Percentiles rank a stretch among this genome's conserved stretches.
These are phyloP conservation scores for Sporothrix euskadiensis DNA, from an alignment of 2,329 filamentous ascomycete genomes.

Conservation along the genomic window DNA sequence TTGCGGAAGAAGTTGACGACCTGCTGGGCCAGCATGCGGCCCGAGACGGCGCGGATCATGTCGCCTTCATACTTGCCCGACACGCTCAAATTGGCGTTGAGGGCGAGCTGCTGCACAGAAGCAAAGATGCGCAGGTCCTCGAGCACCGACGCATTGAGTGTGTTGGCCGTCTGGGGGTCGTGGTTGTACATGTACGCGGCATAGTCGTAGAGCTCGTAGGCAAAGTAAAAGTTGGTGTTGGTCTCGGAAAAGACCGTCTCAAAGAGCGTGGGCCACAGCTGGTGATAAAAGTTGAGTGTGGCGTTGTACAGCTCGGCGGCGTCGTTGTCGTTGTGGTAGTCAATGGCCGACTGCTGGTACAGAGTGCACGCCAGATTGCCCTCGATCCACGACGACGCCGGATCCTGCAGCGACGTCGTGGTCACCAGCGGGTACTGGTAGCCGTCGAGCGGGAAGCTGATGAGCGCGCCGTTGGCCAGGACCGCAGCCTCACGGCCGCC, in stretches of 20 bases:
- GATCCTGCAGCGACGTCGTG: conserved; percentile 39
- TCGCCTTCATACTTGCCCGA: conserved; percentile 46
- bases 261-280: conserved; percentile 45
- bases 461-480: conserved; percentile 48
- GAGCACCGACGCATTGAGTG: conserved; percentile 49
- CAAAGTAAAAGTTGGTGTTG: conserved; percentile 49
- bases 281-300: conserved; percentile 45
- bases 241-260: conserved; percentile 41
- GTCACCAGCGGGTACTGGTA: conserved; percentile 76
- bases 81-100: conserved; percentile 59
- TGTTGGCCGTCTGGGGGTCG: conserved; percentile 46
- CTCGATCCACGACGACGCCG: conserved; percentile 48
- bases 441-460: conserved; percentile 69
- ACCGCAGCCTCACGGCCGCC: conserved; percentile 37
- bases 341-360: conserved; percentile 41
- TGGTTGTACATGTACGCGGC: conserved; percentile 57
- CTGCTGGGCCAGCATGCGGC: conserved; percentile 52
- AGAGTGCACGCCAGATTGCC: conserved; percentile 44
- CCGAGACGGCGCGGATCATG: conserved; percentile 52
- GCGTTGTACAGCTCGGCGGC: conserved; percentile 33
- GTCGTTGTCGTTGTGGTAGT: conserved; percentile 34
- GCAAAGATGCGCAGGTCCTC: conserved; percentile 63
- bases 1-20: conserved; percentile 47
- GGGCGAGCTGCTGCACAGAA: conserved; percentile 62
- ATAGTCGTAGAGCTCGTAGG: conserved; percentile 57